phyloP scores from a whole-genome alignment of 208 protist genomes.

The Acanthamoeba triangularis region DNA sequence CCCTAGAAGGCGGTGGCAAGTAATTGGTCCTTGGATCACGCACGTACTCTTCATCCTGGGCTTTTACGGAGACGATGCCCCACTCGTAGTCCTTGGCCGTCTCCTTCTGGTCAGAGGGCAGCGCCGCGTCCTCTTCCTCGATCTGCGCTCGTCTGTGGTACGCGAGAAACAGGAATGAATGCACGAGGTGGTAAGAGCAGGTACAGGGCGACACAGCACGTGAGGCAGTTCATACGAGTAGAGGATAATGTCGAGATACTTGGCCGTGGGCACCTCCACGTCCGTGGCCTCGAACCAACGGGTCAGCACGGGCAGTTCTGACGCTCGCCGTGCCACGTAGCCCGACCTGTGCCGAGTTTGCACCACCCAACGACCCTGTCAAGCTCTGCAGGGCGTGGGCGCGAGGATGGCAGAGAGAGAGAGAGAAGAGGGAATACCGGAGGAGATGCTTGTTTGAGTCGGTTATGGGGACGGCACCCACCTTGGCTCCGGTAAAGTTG shows the following conservation, averaged over 20 bases:
- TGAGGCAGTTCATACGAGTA: constrained; percentile 24
- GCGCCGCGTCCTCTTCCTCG: constrained; percentile 33
- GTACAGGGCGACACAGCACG: not conserved
- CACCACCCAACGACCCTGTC: not conserved
- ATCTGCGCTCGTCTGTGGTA: constrained; percentile 19
- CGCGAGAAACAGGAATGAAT: not conserved
- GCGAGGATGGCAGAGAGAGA: not conserved
- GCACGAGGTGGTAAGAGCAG: not conserved
- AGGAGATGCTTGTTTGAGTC: constrained; percentile 16
- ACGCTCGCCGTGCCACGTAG: constrained; percentile 38
- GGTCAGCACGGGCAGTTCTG: constrained; percentile 41
- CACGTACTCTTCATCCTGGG: constrained; percentile 54
- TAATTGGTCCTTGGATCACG: not conserved
- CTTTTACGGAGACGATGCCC: constrained; percentile 70
- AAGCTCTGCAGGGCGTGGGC: not conserved
- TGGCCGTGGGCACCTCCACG: constrained; percentile 19
- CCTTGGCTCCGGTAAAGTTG: constrained; percentile 50
- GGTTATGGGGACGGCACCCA: constrained; percentile 25
- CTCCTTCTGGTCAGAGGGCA: not conserved
- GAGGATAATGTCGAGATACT: constrained; percentile 60
- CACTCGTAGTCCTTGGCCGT: constrained; percentile 53
- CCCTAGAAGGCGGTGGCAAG: not conserved
- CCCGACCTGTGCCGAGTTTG: not conserved
- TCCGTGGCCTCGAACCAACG: constrained; percentile 42
- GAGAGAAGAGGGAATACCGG: not conserved